These are phyloP conservation scores for Xylaria polymorpha DNA, from an alignment of 2,329 filamentous ascomycete species.

Conservation along the genomic window DNA sequence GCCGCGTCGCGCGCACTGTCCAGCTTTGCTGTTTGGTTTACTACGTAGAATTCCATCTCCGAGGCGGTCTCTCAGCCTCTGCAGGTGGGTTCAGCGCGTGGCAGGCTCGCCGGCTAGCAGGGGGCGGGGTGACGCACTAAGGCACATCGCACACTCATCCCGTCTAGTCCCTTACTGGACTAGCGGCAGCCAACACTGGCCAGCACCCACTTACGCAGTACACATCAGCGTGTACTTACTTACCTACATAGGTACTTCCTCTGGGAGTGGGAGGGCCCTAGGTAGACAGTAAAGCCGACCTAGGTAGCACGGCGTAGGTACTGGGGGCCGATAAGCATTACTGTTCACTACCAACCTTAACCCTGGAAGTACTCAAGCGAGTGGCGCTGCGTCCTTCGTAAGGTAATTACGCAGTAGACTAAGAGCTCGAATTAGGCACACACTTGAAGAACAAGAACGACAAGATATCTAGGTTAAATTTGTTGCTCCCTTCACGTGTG, in stretches of 20 bases:
- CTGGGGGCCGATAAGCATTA: slow-evolving; percentile 32
- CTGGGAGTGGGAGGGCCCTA: slow-evolving; percentile 6
- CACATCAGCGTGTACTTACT: slow-evolving; percentile 21
- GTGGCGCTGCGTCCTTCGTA: slow-evolving; percentile 37
- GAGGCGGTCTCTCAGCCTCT: slow-evolving; percentile 27
- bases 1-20: slow-evolving; percentile 29
- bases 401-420: slow-evolving; percentile 30
- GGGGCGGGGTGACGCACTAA: slow-evolving; percentile 22
- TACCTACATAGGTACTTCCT: too few species aligned
- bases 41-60: neutral
- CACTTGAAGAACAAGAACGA: slow-evolving; percentile 22
- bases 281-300: slow-evolving; percentile 4
- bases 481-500: slow-evolving; percentile 3
- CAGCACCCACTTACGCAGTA: slow-evolving; percentile 25
- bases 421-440: slow-evolving; percentile 21
- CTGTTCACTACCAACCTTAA: slow-evolving; percentile 30
- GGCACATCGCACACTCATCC: slow-evolving; percentile 9
- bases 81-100: slow-evolving; percentile 30
- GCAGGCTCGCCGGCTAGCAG: slow-evolving; percentile 32
- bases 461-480: slow-evolving; percentile 22
- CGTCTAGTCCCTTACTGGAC: slow-evolving; percentile 21
- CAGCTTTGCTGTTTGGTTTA: slow-evolving; percentile 10
- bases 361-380: slow-evolving; percentile 36
- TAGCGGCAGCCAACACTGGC: slow-evolving; percentile 26
- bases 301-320: neutral